Base-by-base conservation (phyloP, 1,284 basidiomycete genomes). In the Leccinum brunneo-olivaceum region DNA sequence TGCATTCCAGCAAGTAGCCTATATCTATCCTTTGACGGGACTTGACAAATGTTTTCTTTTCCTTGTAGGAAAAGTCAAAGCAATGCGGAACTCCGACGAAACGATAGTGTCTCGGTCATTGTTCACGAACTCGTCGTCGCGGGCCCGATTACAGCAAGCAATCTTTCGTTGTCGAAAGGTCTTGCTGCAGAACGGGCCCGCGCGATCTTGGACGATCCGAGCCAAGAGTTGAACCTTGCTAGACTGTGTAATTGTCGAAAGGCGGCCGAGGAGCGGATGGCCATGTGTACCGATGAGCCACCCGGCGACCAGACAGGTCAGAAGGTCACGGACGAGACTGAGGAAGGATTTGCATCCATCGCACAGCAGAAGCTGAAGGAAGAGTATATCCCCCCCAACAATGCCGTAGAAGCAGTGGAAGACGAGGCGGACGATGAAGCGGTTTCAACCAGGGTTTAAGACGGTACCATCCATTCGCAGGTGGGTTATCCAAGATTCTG, bases 111-210 rank as follows among this genome's bases (percentile, higher is more conserved):
- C 39, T 66, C 69, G 1, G 74, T 84, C 34, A 48, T 75, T 20
- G 72, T 81, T 14, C 85, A 89, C 49, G 77, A 68, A n/a, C 55
- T 58, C 8, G 60, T 69, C 10, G 61, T 87, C 28, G 73, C 69
- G 2, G 80, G 79, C 0, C 82, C 84, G 4, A 66, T 84, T 25
- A 62, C 73, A 16, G 75, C 77, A 4, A 54, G 65, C 5, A 83
- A 75, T 47, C 61, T 71, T 21, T 68, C 71, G 5, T 66, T 84
- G 20, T 78, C 81, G 2, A 84, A 79, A 54, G 79, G 79, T 20
- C 69, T 79, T 34, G 82, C 76, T 3, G 73, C 83, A 2, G 79
- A 83, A 56, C 65, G 71, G 16, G 82, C 84, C 0, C 63, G 75
- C 23, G 56, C 62, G 15, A 60, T 76, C 24, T 66, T 88, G 41